phyloP scores from a whole-genome alignment of 2,329 filamentous ascomycete species.

The Coniochaeta sp. region DNA sequence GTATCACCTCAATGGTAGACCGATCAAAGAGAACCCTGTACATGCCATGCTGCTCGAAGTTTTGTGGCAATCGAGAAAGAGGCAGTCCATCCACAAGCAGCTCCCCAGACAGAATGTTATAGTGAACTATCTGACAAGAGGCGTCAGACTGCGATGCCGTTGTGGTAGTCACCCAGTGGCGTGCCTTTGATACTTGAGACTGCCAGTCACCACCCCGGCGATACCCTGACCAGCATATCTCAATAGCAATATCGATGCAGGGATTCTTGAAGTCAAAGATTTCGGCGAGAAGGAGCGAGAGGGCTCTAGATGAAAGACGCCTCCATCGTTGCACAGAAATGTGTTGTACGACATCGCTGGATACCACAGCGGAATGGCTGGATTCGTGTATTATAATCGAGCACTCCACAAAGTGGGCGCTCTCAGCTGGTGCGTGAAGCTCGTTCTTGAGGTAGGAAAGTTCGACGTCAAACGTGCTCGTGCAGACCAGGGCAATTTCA shows the following conservation, averaged over 20 bases:
- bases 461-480: conserved; percentile 37
- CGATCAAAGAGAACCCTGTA: conserved; percentile 38
- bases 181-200: neutral
- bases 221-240: conserved; percentile 19
- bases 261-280: conserved; percentile 6
- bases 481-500: conserved; percentile 33
- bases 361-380: neutral
- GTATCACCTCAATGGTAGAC: conserved; percentile 33
- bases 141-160: neutral
- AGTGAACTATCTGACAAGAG: conserved; percentile 25
- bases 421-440: conserved; percentile 15
- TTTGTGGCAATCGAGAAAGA: conserved; percentile 34
- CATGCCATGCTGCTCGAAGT: conserved; percentile 30
- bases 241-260: conserved; percentile 18
- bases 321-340: conserved; percentile 19
- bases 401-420: conserved; percentile 13
- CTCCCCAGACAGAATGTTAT: conserved; percentile 42
- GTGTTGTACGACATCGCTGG: neutral
- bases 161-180: conserved; percentile 15
- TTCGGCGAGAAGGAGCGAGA: conserved; percentile 8
- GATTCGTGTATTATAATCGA: conserved; percentile 25
- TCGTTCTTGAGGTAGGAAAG: conserved; percentile 16
- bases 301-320: conserved; percentile 12
- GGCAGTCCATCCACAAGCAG: conserved; percentile 45
- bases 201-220: conserved; percentile 2